Evolutionary conservation across 2,329 filamentous ascomycete species (phyloP).

Genomic region (Thielaviopsis euricoi): DNA sequence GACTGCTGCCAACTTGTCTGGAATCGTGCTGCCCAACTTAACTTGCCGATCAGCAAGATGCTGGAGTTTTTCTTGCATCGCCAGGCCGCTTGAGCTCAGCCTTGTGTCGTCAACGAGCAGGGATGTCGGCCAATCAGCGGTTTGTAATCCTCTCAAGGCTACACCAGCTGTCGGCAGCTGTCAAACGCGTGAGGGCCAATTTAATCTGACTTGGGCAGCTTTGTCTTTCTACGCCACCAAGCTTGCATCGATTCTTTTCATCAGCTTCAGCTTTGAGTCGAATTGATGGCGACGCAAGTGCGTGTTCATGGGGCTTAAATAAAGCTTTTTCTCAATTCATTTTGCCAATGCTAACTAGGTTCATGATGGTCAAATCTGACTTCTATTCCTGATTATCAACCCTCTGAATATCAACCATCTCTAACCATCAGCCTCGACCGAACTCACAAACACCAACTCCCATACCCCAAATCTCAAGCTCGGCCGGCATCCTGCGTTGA

Average conservation of each 20-base stretch:
- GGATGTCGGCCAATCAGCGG: not conserved
- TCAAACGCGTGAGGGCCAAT: not conserved
- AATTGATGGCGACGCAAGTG: not conserved
- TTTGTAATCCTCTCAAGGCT: not conserved
- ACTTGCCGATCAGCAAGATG: not conserved
- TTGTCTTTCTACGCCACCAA: not conserved
- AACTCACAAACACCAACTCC: too few species aligned
- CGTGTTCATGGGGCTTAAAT: not conserved
- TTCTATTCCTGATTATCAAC: too few species aligned
- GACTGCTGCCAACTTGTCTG: not conserved
- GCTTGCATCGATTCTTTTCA: not conserved
- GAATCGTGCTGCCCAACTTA: too few species aligned
- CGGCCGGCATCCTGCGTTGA: slow-evolving; percentile 9
- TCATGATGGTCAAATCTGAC: too few species aligned
- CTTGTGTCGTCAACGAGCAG: not conserved
- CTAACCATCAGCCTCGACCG: too few species aligned
- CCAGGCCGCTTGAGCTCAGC: not conserved
- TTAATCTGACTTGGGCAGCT: not conserved
- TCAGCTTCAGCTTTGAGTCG: too few species aligned
- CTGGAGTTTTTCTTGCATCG: not conserved
- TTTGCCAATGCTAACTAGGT: too few species aligned
- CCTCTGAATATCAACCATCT: too few species aligned
- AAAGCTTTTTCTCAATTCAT: not conserved
- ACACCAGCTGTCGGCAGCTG: not conserved
- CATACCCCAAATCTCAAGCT: too few species aligned